Conservation (phyloP, 164 flowering plant species). For the Berberis vulgaris region DNA sequence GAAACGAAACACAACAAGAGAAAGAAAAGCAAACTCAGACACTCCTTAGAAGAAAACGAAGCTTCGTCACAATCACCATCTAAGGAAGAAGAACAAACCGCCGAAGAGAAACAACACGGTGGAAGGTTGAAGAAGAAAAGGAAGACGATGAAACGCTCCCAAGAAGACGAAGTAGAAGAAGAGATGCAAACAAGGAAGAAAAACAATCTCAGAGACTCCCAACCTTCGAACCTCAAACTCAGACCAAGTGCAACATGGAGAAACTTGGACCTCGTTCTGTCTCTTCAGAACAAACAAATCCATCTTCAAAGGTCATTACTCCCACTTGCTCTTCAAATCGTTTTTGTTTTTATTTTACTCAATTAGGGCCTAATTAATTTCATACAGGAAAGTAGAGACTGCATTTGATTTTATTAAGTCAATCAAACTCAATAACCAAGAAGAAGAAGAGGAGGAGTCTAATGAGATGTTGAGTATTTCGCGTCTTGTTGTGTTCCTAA, state of each 20-base stretch:
- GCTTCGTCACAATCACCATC: no score
- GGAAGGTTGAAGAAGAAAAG: background rate
- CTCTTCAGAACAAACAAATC: constrained; percentile 33
- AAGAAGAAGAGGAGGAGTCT: constrained; percentile 14
- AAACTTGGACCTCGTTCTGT: constrained; percentile 48
- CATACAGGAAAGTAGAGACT: constrained; percentile 65
- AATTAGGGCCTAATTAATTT: background rate
- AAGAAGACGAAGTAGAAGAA: background rate
- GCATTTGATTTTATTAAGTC: constrained; percentile 44
- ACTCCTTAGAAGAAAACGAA: background rate
- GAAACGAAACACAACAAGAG: constrained; percentile 9
- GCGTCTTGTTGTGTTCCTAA: constrained; percentile 46
- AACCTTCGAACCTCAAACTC: background rate
- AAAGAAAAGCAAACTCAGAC: constrained; percentile 29
- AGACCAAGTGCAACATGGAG: constrained; percentile 32
- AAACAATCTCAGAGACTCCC: constrained; percentile 1
- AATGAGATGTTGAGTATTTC: constrained; percentile 36
- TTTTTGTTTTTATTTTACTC: background rate
- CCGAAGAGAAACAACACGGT: constrained; percentile 3
- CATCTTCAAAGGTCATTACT: constrained; percentile 36
- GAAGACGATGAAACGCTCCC: background rate
- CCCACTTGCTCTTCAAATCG: background rate
- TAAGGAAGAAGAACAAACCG: constrained; percentile 8
- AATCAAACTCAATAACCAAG: constrained; percentile 10
- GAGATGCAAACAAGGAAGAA: constrained; percentile 4